Evolutionary conservation across 2,329 filamentous ascomycete genomes (phyloP).

Genomic region (Fusarium gaditjirri): DNA sequence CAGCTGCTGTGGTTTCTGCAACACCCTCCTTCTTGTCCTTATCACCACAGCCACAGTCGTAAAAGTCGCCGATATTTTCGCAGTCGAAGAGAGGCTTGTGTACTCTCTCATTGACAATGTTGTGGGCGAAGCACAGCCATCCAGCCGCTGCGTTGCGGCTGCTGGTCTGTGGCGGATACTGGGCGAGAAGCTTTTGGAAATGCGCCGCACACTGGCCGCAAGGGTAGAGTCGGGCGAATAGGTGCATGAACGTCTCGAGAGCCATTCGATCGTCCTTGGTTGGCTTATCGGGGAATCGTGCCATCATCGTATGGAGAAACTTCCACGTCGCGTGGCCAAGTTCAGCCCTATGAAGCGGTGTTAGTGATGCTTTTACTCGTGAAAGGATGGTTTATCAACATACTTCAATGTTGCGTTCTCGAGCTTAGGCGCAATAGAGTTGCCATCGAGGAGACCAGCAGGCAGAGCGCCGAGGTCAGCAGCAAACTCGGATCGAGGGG

Average conservation of each 20-base stretch:
- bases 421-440: conserved; percentile 81
- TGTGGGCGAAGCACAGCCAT: conserved; percentile 76
- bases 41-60: conserved; percentile 78
- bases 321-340: conserved; percentile 76
- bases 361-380: conserved; percentile 7
- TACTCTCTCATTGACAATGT: conserved; percentile 72
- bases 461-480: conserved; percentile 58
- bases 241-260: conserved; percentile 71
- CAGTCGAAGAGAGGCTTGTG: conserved; percentile 73
- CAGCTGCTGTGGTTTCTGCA: conserved; percentile 25
- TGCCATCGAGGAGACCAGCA: conserved; percentile 67
- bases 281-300: conserved; percentile 74
- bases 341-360: conserved; percentile 60
- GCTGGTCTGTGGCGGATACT: conserved; percentile 73
- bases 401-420: conserved; percentile 86
- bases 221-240: conserved; percentile 76
- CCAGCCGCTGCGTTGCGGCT: conserved; percentile 71
- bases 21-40: conserved; percentile 59
- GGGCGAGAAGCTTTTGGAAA: conserved; percentile 69
- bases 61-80: conserved; percentile 74
- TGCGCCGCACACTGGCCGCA: conserved; percentile 76
- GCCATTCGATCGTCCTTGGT: conserved; percentile 70
- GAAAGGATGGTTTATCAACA: conserved; percentile 34
- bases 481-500: conserved; percentile 45
- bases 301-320: conserved; percentile 76